Evolutionary conservation across 208 protist species (phyloP), one percentile per base, ranked within the genome.

Genomic region (Leishmania mexicana): DNA sequence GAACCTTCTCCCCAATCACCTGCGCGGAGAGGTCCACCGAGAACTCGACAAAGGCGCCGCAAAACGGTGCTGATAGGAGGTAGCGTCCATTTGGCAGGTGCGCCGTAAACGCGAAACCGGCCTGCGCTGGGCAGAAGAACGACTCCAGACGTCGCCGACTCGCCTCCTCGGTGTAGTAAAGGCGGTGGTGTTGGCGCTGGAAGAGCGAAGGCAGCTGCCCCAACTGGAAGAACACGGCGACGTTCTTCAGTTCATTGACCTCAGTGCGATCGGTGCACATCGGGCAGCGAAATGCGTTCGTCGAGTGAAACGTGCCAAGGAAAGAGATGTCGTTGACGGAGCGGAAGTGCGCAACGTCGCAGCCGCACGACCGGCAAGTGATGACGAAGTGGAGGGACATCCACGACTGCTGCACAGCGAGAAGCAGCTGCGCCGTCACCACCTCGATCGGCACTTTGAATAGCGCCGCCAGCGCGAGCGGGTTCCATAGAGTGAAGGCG

Each of bases 401-500:
- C 79, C 90, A 91, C 28, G 81, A 67, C 70, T 82, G 83, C 80
- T 95, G 88, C 28, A 94, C 92, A 31, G 87, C 94, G 1, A 97
- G 87, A 0, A 97, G 85, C 28, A 97, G 84, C 83, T 97, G 94
- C 70, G 94, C 89, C 47, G 94, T 87, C 21, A 97, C 94, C 60
- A 89, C 86, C 19, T 83, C 80, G 28, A 93, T 80, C 3, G 85
- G 81, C 6, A 87, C 85, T 49, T 93, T 90, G 40, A 96, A 81
- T n/a, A 92, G 80, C 28, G 83, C 78, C 2, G 92, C 80, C 7
- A 97, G 72, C 2, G 86, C 87, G 0, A 90, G 84, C 42, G 94
- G 94, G 86, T 97, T 97, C 90, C 89, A 94, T 17, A 97, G 73
- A 0, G 90, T 93, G 75, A 97, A 90, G 57, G 83, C 83, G 60